These are phyloP conservation scores for Cryptosporidium canis DNA, from an alignment of 169 alveolate species.

Conservation along the genomic window DNA sequence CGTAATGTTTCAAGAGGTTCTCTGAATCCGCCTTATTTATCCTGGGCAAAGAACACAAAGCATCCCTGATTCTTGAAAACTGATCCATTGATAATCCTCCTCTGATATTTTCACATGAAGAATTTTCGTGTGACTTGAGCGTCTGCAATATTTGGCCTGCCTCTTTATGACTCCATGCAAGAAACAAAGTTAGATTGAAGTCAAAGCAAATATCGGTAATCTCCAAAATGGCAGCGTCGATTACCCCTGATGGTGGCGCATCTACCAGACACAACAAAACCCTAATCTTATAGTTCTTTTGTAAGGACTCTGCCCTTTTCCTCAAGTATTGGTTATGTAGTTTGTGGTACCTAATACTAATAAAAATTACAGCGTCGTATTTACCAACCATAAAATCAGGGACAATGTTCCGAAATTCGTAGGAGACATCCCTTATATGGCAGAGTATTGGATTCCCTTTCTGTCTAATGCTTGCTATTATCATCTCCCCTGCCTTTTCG, in stretches of 20 bases:
- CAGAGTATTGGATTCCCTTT: conserved; percentile 72
- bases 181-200: conserved; percentile 42
- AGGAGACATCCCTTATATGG: conserved; percentile 55
- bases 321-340: conserved; percentile 72
- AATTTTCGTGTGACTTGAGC: conserved; percentile 69
- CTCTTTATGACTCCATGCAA: conserved; percentile 68
- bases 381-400: conserved; percentile 77
- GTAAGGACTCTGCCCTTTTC: conserved; percentile 71
- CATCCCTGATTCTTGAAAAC: conserved; percentile 57
- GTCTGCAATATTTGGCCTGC: conserved; percentile 75
- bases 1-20: conserved; percentile 72
- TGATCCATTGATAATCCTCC: conserved; percentile 67
- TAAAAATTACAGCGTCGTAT: conserved; percentile 72
- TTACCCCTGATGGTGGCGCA: conserved; percentile 25
- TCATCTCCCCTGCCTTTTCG: conserved; percentile 27
- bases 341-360: conserved; percentile 73
- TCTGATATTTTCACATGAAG: conserved; percentile 58
- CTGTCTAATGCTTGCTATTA: conserved; percentile 74
- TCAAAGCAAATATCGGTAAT: conserved; percentile 51
- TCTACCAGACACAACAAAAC: conserved; percentile 72
- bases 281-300: conserved; percentile 56
- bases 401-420: conserved; percentile 60
- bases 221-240: conserved; percentile 42
- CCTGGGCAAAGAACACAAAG: conserved; percentile 72
- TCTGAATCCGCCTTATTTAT: conserved; percentile 73